Evolutionary conservation across 306 rosid species (phyloP).

Genomic region (Ochetophila trinervis): DNA sequence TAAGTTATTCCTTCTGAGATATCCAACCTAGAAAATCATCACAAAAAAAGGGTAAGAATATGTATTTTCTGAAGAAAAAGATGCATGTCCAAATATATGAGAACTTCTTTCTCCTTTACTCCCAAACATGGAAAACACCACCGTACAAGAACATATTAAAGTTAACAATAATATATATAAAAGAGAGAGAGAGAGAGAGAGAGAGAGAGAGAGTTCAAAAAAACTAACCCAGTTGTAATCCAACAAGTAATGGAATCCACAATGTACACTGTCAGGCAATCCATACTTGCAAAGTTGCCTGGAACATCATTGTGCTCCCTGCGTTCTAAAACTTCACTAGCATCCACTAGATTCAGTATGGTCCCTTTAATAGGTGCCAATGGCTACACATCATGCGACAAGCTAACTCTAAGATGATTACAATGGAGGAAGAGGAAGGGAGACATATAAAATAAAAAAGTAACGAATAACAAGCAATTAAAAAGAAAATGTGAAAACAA

Average conservation of each 20-base stretch:
- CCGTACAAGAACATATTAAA: no score
- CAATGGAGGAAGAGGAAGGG: not conserved
- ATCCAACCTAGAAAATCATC: no score
- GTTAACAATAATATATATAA: no score
- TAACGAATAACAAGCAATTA: no score
- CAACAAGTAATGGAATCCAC: conserved; percentile 81
- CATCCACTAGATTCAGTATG: conserved; percentile 78
- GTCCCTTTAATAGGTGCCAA: conserved; percentile 90
- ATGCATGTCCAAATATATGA: no score
- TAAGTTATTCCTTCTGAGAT: no score
- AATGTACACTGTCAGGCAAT: conserved; percentile 72
- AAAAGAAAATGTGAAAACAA: no score
- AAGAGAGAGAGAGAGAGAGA: not conserved
- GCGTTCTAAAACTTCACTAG: conserved; percentile 50
- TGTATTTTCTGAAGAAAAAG: no score
- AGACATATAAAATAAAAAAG: not conserved
- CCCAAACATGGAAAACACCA: no score
- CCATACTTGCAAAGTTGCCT: conserved; percentile 87
- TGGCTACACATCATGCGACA: not conserved
- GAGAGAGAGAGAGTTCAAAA: not conserved
- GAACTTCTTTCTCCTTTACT: no score
- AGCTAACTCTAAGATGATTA: not conserved
- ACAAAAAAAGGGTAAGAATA: no score
- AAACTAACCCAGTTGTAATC: conserved; percentile 91
- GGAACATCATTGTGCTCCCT: conserved; percentile 63